Evolutionary conservation across 495 filamentous ascomycete genomes (phyloP), one percentile per base, ranked within the genome.

Genomic region (Penicillium robsamsonii): DNA sequence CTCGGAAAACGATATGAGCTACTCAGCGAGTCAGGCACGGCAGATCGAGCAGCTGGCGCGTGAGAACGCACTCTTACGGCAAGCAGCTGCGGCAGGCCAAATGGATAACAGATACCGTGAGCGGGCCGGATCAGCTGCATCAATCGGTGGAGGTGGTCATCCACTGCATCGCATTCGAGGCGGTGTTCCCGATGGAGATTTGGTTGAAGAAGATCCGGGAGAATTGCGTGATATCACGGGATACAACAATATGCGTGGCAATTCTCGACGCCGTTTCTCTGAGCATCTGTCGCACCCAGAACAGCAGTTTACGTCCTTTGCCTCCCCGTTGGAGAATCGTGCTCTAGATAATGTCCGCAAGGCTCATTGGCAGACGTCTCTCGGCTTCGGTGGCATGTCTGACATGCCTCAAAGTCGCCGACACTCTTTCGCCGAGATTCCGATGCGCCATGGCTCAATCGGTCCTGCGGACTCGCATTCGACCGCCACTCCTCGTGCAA

Each of bases 391-490:
- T 25, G 82, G 86, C 18, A 60, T 88, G 38, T 71, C 74, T 18
- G 89, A 93, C 50, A 75, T 86, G 17, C 83, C 89, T 29, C 92
- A 97, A 60, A 96, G 93, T 65, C 84, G 94, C 47, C 87, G 94
- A 4, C 94, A 98, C 71, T 97, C 94, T n/a, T 96, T 98, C 69
- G 93, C 92, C n/a, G 90, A 93, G 65, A 81, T 88, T 17, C 85
- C 85, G 2, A 83, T 84, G 35, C 77, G 89, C 30, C 86, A 91
- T 59, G 76, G 75, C 11, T 92, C 89, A 4, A 79, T 90, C 50
- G 79, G 85, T 53, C 87, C 87, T 20, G 70, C 80, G 48, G 87
- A 91, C 35, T 69, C 77, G 5, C 72, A 73, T 49, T 45, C 58
- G 7, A 53, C 64, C 22, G 62, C 51, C 6, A 66, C 60, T 55